phyloP scores from a whole-genome alignment of 176 grass and related monocot genomes.

The Triticum monococcum region DNA sequence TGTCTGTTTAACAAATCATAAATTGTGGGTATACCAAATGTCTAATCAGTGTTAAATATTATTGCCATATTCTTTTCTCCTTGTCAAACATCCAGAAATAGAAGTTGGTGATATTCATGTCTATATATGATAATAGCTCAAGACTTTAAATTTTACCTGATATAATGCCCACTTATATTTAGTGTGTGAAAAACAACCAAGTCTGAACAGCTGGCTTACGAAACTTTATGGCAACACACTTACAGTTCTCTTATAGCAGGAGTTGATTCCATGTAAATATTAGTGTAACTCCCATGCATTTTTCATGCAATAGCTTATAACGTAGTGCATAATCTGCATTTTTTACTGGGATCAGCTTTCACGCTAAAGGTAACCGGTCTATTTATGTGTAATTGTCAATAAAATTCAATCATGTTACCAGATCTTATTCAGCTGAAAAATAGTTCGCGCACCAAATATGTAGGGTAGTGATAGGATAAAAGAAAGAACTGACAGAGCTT shows the following conservation, averaged over 20 bases:
- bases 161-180: background rate
- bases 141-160: background rate
- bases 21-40: background rate
- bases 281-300: background rate
- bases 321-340: background rate
- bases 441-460: background rate
- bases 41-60: background rate
- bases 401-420: background rate
- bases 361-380: background rate
- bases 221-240: background rate
- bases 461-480: background rate
- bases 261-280: background rate
- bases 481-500: conserved; percentile 13
- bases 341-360: background rate
- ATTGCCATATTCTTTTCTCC: conserved; percentile 8
- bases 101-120: background rate
- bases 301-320: conserved; percentile 12
- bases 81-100: background rate
- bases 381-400: conserved; percentile 7
- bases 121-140: background rate
- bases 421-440: background rate
- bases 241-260: background rate
- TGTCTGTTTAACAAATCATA: conserved; percentile 23
- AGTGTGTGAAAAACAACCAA: background rate
- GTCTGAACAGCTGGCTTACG: background rate